A percentile compares a stretch with the other conserved stretches of the same genome.
phyloP scores from a whole-genome alignment of 2,329 filamentous ascomycete genomes.

The Aspergillus sp. region DNA sequence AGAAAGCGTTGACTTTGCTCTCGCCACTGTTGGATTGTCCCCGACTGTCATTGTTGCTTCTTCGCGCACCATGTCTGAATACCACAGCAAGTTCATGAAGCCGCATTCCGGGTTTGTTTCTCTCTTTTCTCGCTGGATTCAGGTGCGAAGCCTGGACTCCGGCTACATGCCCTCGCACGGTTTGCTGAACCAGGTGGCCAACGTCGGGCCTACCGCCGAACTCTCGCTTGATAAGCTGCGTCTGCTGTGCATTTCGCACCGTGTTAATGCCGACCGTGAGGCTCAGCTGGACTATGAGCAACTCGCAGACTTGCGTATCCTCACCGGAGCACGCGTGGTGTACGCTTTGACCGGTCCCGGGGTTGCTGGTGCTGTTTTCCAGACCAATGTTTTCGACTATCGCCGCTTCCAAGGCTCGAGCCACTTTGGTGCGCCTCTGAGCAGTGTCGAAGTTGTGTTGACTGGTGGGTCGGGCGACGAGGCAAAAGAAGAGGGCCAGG shows the following conservation, averaged over 20 bases:
- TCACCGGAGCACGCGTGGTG: constrained; percentile 75
- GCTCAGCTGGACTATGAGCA: constrained; percentile 67
- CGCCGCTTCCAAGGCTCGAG: constrained; percentile 52
- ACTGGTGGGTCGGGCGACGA: constrained; percentile 37
- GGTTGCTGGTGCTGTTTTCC: constrained; percentile 86
- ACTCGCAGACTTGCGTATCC: constrained; percentile 78
- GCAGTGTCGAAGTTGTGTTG: constrained; percentile 75
- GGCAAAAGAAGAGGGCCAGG: constrained; percentile 61
- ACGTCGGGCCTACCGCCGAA: constrained; percentile 42
- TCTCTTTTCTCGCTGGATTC: constrained; percentile 69
- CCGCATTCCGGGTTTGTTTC: constrained; percentile 65
- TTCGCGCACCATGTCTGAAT: constrained; percentile 68
- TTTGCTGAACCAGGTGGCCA: constrained; percentile 54
- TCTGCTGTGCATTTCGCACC: constrained; percentile 76
- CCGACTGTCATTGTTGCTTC: constrained; percentile 83
- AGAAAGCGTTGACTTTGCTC: constrained; percentile 66
- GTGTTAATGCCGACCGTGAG: constrained; percentile 60
- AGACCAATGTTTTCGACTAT: constrained; percentile 89
- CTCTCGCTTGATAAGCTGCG: constrained; percentile 68
- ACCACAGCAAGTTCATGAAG: constrained; percentile 63
- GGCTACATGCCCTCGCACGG: constrained; percentile 73
- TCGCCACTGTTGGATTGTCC: constrained; percentile 72
- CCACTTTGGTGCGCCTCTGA: constrained; percentile 83
- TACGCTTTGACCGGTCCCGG: constrained; percentile 80
- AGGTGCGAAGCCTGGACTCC: constrained; percentile 68